Base-by-base conservation (phyloP, 169 alveolate species). In the Babesia sp. region DNA sequence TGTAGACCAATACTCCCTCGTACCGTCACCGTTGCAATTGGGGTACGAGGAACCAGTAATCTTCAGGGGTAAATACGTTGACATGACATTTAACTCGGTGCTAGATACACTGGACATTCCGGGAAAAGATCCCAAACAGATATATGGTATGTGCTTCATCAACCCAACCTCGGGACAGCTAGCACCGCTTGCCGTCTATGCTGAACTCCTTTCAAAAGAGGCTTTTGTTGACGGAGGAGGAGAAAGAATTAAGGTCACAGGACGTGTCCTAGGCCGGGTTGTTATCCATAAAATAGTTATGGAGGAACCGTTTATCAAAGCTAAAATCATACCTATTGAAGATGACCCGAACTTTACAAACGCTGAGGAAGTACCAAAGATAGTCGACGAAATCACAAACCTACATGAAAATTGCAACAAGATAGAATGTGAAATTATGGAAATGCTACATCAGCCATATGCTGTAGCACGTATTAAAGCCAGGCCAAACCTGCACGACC, bases 161-260 rank as follows among this genome's bases (percentile, higher is more conserved):
- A 89, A 85, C 71, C 91, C 87, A 33, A 60, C 78, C 57, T 78
- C 90, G 22, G 90, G 91, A 36, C 90, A 83, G n/a, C 50, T 89
- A 73, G 93, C 93, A 2, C 93, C 93, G 11, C 66, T 89, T 53
- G 93, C 91, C 8, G 90, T 89, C 8, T 89, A 89, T 76, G 93
- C 91, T 31, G 91, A 84, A 59, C 79, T 89, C 8, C 48, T 85
- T 18, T 84, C 84, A 33, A 74, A 74, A 51, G 81, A 89, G 60
- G 86, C 86, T 6, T 75, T 83, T 14, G 80, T 71, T 8, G 85
- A 72, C 67, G 71, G 81, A 14, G 50, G 72, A 3, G 85, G 84
- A 22, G 89, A 81, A 53, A 79, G 72, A 59, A 56, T 89, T 46
- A 70, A 83, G 59, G 93, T 89, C 51, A 79, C 69, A 45, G 91